A percentile compares a stretch with the other conserved stretches of the same genome.
Conservation (phyloP, 2,329 filamentous ascomycete genomes). For the Penicillium sp. region DNA sequence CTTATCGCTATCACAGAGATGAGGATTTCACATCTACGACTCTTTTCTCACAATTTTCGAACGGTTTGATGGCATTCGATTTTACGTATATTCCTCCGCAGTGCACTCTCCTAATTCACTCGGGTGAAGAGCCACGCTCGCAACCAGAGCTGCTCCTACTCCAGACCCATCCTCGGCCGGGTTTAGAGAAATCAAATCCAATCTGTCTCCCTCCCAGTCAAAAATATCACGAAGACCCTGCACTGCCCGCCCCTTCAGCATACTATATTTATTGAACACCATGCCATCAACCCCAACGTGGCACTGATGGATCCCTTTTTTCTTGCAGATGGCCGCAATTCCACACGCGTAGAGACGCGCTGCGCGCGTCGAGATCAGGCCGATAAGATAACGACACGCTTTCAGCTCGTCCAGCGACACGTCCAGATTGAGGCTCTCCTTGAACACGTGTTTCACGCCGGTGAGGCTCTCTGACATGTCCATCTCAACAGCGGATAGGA, state of each 20-base stretch:
- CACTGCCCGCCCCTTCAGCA: conserved; percentile 29
- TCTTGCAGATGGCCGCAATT: conserved; percentile 91
- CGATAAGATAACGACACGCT: conserved; percentile 75
- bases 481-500: conserved; percentile 81
- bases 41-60: not conserved
- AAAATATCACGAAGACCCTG: conserved; percentile 61
- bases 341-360: conserved; percentile 87
- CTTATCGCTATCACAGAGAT: conserved; percentile 8
- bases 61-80: not conserved
- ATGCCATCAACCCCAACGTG: conserved; percentile 92
- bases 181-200: conserved; percentile 72
- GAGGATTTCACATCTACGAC: not conserved
- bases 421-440: conserved; percentile 61
- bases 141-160: conserved; percentile 83
- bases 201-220: conserved; percentile 69
- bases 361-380: conserved; percentile 84
- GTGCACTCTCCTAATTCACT: not conserved
- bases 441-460: conserved; percentile 72
- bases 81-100: not conserved
- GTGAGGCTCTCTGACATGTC: conserved; percentile 85
- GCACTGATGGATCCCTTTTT: conserved; percentile 72
- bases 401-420: conserved; percentile 69
- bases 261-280: conserved; percentile 68
- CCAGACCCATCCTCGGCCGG: conserved; percentile 84
- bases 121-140: conserved; percentile 44